Percentiles rank a stretch among this genome's conserved stretches.
These are phyloP conservation scores for Epichloe uncinata DNA, from an alignment of 2,329 filamentous ascomycete genomes.

Conservation along the genomic window DNA sequence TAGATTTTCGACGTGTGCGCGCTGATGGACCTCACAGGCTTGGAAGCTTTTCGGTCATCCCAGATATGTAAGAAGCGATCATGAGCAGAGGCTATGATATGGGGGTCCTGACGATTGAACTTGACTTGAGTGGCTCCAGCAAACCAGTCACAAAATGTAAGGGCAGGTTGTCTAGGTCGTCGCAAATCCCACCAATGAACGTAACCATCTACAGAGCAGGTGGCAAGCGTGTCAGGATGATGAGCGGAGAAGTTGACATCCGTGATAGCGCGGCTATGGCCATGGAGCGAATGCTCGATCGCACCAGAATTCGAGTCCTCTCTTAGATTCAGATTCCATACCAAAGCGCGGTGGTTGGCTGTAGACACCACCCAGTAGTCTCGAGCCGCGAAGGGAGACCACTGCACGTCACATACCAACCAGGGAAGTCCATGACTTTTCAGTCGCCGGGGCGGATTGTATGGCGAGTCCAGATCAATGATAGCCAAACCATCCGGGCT, in stretches of 20 bases:
- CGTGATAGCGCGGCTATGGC: conserved; percentile 74
- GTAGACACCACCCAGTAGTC: conserved; percentile 93
- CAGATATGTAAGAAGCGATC: conserved; percentile 80
- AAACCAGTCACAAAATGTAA: conserved; percentile 86
- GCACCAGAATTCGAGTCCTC: conserved; percentile 57
- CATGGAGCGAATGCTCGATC: conserved; percentile 80
- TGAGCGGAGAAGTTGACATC: conserved; percentile 95
- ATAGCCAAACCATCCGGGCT: conserved; percentile 78
- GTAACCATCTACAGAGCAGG: conserved; percentile 85
- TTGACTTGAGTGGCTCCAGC: conserved; percentile 92
- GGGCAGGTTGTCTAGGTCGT: conserved; percentile 54
- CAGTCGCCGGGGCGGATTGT: conserved; percentile 72
- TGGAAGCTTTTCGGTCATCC: conserved; percentile 70
- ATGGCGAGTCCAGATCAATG: conserved; percentile 82
- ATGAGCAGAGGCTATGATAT: conserved; percentile 81
- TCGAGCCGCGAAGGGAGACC: conserved; percentile 81
- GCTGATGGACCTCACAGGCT: conserved; percentile 69
- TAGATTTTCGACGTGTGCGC: conserved; percentile 92
- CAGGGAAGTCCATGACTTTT: conserved; percentile 76
- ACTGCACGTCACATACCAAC: conserved; percentile 92
- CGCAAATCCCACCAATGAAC: conserved; percentile 88
- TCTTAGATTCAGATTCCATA: conserved; percentile 79
- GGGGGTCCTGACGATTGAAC: conserved; percentile 78
- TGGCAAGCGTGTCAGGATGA: conserved; percentile 77
- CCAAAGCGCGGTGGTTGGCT: conserved; percentile 83